Conservation (phyloP, 768 basidiomycete species). For the Tricholoma flavovirens region DNA sequence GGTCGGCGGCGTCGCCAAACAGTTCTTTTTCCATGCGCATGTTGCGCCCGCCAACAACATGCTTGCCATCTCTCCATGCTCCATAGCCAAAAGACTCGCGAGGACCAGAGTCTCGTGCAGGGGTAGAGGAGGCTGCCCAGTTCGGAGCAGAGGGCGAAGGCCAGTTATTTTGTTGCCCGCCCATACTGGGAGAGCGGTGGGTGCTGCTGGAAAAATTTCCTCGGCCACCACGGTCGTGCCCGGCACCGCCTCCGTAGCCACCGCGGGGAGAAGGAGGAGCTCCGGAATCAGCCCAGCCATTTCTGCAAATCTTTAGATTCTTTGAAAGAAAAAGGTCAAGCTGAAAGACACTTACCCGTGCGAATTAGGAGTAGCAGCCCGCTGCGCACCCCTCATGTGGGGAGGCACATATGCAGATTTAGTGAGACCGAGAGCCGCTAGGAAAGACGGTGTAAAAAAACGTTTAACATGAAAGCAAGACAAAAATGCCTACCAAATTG, state of each 20-base stretch:
- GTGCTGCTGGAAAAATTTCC: slow-evolving; percentile 31
- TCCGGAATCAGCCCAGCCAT: slow-evolving; percentile 73
- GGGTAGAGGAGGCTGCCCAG: slow-evolving; percentile 25
- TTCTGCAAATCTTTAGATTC: slow-evolving; percentile 27
- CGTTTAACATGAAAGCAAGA: slow-evolving; percentile 3
- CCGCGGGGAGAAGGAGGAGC: slow-evolving; percentile 51
- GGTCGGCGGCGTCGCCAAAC: slow-evolving; percentile 83
- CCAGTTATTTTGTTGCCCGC: slow-evolving; percentile 43
- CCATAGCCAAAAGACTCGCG: slow-evolving; percentile 62
- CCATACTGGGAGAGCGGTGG: slow-evolving; percentile 35
- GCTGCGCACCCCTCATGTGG: slow-evolving; percentile 81
- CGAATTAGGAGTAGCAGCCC: slow-evolving; percentile 64
- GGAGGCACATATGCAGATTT: slow-evolving; percentile 87
- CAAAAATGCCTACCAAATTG: slow-evolving; percentile 55
- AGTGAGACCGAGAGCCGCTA: slow-evolving; percentile 73
- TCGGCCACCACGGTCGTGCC: slow-evolving; percentile 37
- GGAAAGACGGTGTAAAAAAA: slow-evolving; percentile 5
- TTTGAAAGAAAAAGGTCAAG: slow-evolving; percentile 2
- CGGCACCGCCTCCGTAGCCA: slow-evolving; percentile 42
- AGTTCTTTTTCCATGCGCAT: slow-evolving; percentile 92
- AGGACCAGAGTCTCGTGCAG: slow-evolving; percentile 33
- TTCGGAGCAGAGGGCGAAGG: slow-evolving; percentile 28
- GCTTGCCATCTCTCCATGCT: slow-evolving; percentile 84
- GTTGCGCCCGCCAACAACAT: slow-evolving; percentile 81
- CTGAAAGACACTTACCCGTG: slow-evolving; percentile 44